phyloP scores from a whole-genome alignment of 495 filamentous ascomycete genomes.

The Aspergillus campestris region DNA sequence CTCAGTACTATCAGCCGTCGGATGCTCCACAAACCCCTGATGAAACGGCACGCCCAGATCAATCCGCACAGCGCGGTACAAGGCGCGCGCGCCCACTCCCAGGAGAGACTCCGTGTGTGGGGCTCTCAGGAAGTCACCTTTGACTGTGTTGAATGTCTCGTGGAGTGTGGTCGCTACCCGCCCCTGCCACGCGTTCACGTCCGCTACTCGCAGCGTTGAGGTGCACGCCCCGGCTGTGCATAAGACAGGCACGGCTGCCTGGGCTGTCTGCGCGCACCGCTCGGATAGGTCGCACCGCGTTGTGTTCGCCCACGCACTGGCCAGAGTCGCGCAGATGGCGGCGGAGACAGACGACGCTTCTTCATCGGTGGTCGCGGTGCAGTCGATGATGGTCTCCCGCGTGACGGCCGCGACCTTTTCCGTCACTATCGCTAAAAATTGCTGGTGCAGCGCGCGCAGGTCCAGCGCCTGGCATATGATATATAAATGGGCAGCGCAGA shows the following conservation, averaged over 20 bases:
- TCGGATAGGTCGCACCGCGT: too few relatives aligned
- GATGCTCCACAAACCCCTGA: slow-evolving; percentile 22
- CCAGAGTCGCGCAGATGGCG: too few relatives aligned
- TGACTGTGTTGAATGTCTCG: slow-evolving; percentile 7
- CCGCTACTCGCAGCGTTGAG: not conserved
- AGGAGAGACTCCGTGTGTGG: slow-evolving; percentile 15
- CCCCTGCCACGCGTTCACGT: slow-evolving; percentile 10
- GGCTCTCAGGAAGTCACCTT: slow-evolving; percentile 5
- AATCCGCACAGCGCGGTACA: slow-evolving; percentile 16
- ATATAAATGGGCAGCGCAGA: slow-evolving; percentile 45
- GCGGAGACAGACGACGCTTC: too few relatives aligned
- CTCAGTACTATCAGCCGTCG: slow-evolving; percentile 4
- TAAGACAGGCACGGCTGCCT: too few relatives aligned
- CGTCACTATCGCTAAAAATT: slow-evolving; percentile 11
- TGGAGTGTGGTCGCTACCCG: slow-evolving; percentile 3
- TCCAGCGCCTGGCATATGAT: slow-evolving; percentile 40
- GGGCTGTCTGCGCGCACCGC: too few relatives aligned
- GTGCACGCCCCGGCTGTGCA: too few relatives aligned
- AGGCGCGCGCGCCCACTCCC: slow-evolving; percentile 10
- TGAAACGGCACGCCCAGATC: slow-evolving; percentile 20
- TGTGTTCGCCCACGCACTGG: too few relatives aligned
- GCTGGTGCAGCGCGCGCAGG: slow-evolving; percentile 28
- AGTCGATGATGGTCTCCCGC: not conserved
- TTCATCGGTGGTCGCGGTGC: too few relatives aligned
- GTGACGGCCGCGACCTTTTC: slow-evolving; percentile 1